Base-by-base conservation (phyloP, 2,329 filamentous ascomycete genomes). In the Neonectria hederae region DNA sequence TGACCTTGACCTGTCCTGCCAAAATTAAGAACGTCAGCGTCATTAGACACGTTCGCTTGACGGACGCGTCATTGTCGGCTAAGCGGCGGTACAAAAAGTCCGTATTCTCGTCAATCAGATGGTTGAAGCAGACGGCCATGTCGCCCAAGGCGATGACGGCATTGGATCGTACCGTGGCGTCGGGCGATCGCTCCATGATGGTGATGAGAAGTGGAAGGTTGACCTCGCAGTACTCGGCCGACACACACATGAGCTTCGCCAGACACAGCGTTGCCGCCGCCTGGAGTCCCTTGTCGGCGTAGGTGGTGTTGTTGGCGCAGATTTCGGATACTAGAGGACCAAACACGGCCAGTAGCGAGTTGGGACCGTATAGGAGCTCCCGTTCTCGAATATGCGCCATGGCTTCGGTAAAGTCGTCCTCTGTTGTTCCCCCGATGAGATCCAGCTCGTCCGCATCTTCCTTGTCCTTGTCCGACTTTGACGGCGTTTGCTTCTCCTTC, bases 81-180 rank as follows among this genome's bases (percentile, higher is more conserved):
- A 99, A 86, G 19, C 97, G 90, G 21, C 96, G 90, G 80, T 99
- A 99, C 45, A 99, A 81, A 83, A 98, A 99, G 77, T 99, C 96
- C 0, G 96, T 99, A 79, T 99, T 98, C 81, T 99, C 97, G 76
- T 99, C 97, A 72, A 99, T 97, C 54, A 99, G 87, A 76, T 99
- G 96, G 76, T 99, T 99, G 86, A 99, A 99, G 86, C 94, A 97
- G 22, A 99, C 96, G 0, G 97, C 97, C 96, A 99, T 99, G 76
- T 99, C 96, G 42, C 96, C 96, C 0, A 99, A 88, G 0, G 96
- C 95, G 72, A 99, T 97, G 19, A 99, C 97, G 10, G 97, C 93
- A 76, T 99, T 99, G 73, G 93, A 97, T 55, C 96, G 90, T 42
- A 97, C 95, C 19, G 94, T 97, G 1, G 97, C 92, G 74, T 97